Base-by-base conservation (phyloP, 345 rosid genomes). In the Raphanus sativus region DNA sequence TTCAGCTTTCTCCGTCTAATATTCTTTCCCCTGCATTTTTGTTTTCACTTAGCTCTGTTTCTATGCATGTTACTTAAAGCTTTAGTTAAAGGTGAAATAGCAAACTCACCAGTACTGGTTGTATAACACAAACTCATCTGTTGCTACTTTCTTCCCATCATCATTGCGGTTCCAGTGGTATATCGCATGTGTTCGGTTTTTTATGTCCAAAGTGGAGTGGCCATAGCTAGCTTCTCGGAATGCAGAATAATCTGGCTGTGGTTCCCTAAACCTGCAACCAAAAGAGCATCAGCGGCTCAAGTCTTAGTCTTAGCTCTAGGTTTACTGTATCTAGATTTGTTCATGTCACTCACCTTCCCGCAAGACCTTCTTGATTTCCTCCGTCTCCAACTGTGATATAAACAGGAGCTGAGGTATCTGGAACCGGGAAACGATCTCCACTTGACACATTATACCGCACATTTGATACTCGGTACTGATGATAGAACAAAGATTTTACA, bases 201-300 rank as follows among this genome's bases (percentile, higher is more conserved):
- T 85, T 62, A 95, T 93, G 70, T 95, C 96, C 67, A 93, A 65
- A 2, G 93, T 92, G 25, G 98, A 89, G 73, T 92, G 97, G 4
- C 97, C 99, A 63, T 91, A 91, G 80, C 97, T 93, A 81, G 98
- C 91, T 89, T 95, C 99, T 64, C 98, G 78, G 71, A 92, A 95
- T 70, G 97, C 98, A 50, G 99, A 95, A 74, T 92, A 90, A 17
- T 88, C 90, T 66, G 99, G 97, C 60, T 95, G 98, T 54, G 98
- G 99, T 74, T 89, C 86, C 70, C 67, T 88, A 75, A 91, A 95
- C 75, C 97, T 95, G 78, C 36, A 84, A 26, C 67, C 61, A 15
- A 69, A 69, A 70, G 29, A 74, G 40, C 36, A 45, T 21, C 50
- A 67, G 15, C 48, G 3, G 25, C 26, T 38, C 52, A 21, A 17